phyloP scores from a whole-genome alignment of 192 early-diverging fungal genomes.

The Coemansia sp. region DNA sequence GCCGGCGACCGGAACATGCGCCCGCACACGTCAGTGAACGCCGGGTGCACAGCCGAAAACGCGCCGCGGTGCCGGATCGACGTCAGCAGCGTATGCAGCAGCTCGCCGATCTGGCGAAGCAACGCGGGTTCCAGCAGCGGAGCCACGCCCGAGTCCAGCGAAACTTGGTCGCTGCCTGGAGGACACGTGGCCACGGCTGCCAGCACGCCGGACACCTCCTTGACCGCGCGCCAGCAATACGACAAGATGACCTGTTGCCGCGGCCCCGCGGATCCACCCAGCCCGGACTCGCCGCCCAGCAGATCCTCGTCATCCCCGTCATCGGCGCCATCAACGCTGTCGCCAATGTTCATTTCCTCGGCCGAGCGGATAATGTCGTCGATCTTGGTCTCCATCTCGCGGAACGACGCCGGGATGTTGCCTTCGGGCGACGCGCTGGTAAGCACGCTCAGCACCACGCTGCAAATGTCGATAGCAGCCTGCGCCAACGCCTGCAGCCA shows the following conservation, averaged over 20 bases:
- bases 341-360: background rate
- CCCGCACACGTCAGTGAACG: conserved; percentile 68
- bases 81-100: conserved; percentile 57
- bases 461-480: conserved; percentile 55
- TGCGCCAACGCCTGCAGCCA: conserved; percentile 48
- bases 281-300: conserved; percentile 16
- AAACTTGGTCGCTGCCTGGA: conserved; percentile 19
- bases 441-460: conserved; percentile 64
- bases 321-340: conserved; percentile 6
- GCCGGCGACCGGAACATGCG: conserved; percentile 60
- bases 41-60: conserved; percentile 81
- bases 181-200: conserved; percentile 26
- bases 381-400: conserved; percentile 56
- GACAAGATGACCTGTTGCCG: conserved; percentile 85
- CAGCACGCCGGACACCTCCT: conserved; percentile 71
- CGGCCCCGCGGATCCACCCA: conserved; percentile 43
- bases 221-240: conserved; percentile 89
- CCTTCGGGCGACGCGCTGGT: conserved; percentile 85
- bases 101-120: conserved; percentile 43
- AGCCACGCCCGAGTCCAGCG: background rate
- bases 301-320: conserved; percentile 47
- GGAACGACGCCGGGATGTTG: conserved; percentile 76
- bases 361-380: conserved; percentile 47
- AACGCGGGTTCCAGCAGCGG: background rate
- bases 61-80: conserved; percentile 89